Conservation (phyloP, 1,284 basidiomycete species). For the Cutaneotrichosporon sp. region DNA sequence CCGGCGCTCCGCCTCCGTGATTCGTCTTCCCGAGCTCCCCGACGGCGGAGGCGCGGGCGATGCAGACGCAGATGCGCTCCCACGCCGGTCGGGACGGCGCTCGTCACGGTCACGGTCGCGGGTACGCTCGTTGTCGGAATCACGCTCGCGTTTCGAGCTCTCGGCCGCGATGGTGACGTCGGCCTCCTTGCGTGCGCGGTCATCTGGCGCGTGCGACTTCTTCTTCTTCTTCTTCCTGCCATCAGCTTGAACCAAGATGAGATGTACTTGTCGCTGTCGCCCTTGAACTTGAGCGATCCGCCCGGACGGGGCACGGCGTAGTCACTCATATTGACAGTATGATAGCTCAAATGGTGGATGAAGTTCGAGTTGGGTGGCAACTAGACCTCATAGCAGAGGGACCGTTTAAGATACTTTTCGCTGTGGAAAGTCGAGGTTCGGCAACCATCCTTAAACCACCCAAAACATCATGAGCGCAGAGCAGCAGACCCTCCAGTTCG, state of each 20-base stretch:
- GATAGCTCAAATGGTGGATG: not conserved
- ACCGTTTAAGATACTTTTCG: slow-evolving; percentile 9
- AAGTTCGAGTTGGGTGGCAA: not conserved
- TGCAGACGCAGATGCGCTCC: slow-evolving; percentile 10
- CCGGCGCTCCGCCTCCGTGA: slow-evolving; percentile 84
- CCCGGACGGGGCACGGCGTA: slow-evolving; percentile 76
- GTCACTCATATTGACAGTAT: slow-evolving; percentile 56
- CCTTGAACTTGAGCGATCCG: slow-evolving; percentile 86
- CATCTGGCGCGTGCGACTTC: slow-evolving; percentile 64
- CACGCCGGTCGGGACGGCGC: slow-evolving; percentile 1
- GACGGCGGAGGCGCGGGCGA: slow-evolving; percentile 5
- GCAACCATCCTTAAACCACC: not conserved
- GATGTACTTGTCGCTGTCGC: slow-evolving; percentile 75
- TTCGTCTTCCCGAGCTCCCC: slow-evolving; percentile 50
- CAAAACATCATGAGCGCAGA: slow-evolving; percentile 12
- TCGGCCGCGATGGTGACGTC: slow-evolving; percentile 47
- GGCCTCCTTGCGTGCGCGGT: slow-evolving; percentile 30
- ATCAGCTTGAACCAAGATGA: not conserved
- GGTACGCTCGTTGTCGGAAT: not conserved
- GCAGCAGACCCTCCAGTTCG: slow-evolving; percentile 57
- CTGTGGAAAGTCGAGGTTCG: not conserved
- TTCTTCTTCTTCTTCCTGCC: slow-evolving; percentile 61
- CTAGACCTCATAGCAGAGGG: not conserved
- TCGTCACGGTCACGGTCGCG: slow-evolving; percentile 1
- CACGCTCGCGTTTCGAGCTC: not conserved